Conservation (phyloP, 768 basidiomycete genomes). For the Tricholoma saponaceum region DNA sequence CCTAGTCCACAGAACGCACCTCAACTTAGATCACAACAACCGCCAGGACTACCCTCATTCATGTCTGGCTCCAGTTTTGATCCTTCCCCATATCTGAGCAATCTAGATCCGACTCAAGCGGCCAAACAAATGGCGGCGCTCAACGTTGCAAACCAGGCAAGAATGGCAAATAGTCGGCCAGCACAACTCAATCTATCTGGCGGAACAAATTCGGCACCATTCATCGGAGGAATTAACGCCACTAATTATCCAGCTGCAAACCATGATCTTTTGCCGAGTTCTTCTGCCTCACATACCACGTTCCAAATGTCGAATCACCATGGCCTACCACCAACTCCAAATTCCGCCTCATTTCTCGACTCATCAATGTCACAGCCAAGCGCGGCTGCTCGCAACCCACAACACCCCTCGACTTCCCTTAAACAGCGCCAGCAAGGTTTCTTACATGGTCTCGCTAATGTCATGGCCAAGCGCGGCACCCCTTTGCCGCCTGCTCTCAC, state of each 20-base stretch:
- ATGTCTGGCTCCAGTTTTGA: conserved; percentile 30
- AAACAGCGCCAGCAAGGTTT: conserved; percentile 60
- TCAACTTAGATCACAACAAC: conserved; percentile 16
- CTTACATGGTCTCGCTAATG: conserved; percentile 51
- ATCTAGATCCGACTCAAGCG: conserved; percentile 59
- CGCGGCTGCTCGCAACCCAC: conserved; percentile 32
- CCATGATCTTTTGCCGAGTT: conserved; percentile 38
- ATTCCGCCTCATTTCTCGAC: conserved; percentile 41
- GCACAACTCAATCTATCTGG: conserved; percentile 30
- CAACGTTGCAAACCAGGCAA: conserved; percentile 56
- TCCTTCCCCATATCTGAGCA: conserved; percentile 38
- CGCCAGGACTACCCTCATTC: conserved; percentile 27
- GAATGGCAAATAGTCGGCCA: conserved; percentile 48
- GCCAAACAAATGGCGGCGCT: conserved; percentile 84
- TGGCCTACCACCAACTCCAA: conserved; percentile 30
- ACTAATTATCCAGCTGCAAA: conserved; percentile 37
- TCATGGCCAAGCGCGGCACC: conserved; percentile 53
- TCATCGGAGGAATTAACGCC: conserved; percentile 57
- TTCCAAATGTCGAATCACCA: conserved; percentile 45
- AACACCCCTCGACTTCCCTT: conserved; percentile 29
- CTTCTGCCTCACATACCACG: conserved; percentile 34
- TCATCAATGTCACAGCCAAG: conserved; percentile 36
- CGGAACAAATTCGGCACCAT: conserved; percentile 67
- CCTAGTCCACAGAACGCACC: conserved; percentile 12
- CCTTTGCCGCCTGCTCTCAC: conserved; percentile 77